Conservation (phyloP, 192 early-diverging fungal species). For the Umbelopsis ramanniana region DNA sequence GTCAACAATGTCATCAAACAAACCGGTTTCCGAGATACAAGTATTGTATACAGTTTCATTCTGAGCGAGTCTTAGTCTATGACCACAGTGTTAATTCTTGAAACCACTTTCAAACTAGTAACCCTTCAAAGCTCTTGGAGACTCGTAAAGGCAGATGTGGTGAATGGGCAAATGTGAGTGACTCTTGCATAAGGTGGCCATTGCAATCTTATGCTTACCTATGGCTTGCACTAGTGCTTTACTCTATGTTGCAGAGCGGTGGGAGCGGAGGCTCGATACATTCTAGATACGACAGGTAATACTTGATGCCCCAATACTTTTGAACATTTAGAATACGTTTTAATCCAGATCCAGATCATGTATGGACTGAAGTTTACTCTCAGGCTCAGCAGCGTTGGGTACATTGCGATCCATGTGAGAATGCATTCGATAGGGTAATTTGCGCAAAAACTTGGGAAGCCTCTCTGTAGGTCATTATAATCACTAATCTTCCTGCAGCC, state of each 20-base stretch:
- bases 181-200: neutral
- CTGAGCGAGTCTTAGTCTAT: too few relatives aligned
- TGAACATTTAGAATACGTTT: neutral
- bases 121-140: slow-evolving; percentile 44
- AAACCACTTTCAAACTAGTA: slow-evolving; percentile 28
- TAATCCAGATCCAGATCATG: slow-evolving; percentile 42
- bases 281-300: slow-evolving; percentile 49
- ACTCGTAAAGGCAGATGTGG: slow-evolving; percentile 57
- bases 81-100: neutral
- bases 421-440: slow-evolving; percentile 53
- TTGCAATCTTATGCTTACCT: neutral
- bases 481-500: slow-evolving; percentile 31
- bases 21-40: slow-evolving; percentile 59
- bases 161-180: slow-evolving; percentile 60
- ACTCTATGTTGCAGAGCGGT: slow-evolving; percentile 54
- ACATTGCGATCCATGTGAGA: slow-evolving; percentile 60
- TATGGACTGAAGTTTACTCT: slow-evolving; percentile 61
- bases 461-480: neutral
- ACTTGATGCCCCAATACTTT: too few relatives aligned
- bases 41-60: neutral
- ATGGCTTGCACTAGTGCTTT: slow-evolving; percentile 44
- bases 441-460: too few relatives aligned
- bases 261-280: slow-evolving; percentile 51
- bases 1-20: slow-evolving; percentile 35
- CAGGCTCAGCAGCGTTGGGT: slow-evolving; percentile 54